Conservation (phyloP, 441 rosid species). For the Arabidopsis lyrata region DNA sequence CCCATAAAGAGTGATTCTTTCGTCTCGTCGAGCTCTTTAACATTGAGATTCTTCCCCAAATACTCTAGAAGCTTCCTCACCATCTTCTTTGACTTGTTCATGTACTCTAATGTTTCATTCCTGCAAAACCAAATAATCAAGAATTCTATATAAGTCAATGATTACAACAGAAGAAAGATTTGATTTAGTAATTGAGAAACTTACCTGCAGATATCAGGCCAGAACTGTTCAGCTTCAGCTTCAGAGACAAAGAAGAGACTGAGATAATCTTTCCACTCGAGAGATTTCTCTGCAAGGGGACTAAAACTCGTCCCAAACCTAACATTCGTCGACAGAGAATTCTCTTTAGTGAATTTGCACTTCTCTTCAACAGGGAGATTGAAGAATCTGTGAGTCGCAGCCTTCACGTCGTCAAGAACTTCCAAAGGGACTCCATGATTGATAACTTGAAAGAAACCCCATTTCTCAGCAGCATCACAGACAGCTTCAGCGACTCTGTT, state of each 20-base stretch:
- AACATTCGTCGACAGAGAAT: conserved; percentile 39
- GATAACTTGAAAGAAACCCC: conserved; percentile 57
- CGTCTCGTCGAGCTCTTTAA: conserved; percentile 46
- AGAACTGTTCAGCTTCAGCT: conserved; percentile 38
- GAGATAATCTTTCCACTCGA: conserved; percentile 60
- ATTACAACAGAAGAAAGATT: background rate
- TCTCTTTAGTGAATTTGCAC: conserved; percentile 45
- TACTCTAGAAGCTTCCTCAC: conserved; percentile 50
- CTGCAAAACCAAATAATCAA: conserved; percentile 32
- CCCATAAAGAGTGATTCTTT: conserved; percentile 48
- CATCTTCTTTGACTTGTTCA: conserved; percentile 49
- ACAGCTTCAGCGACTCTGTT: conserved; percentile 47
- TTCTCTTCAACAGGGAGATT: conserved; percentile 52
- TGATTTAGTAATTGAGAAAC: background rate
- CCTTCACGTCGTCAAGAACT: conserved; percentile 42
- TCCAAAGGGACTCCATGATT: conserved; percentile 46
- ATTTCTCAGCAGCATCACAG: conserved; percentile 58
- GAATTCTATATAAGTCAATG: conserved; percentile 9
- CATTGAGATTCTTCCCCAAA: conserved; percentile 51
- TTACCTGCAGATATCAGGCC: conserved; percentile 56
- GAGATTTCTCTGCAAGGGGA: conserved; percentile 49
- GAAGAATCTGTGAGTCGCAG: conserved; percentile 53
- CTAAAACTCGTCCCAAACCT: conserved; percentile 49
- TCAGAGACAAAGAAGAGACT: conserved; percentile 46
- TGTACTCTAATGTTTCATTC: conserved; percentile 53